Evolutionary conservation across 305 asterid genomes (phyloP).

Genomic region (Stenogyne calaminthoides): DNA sequence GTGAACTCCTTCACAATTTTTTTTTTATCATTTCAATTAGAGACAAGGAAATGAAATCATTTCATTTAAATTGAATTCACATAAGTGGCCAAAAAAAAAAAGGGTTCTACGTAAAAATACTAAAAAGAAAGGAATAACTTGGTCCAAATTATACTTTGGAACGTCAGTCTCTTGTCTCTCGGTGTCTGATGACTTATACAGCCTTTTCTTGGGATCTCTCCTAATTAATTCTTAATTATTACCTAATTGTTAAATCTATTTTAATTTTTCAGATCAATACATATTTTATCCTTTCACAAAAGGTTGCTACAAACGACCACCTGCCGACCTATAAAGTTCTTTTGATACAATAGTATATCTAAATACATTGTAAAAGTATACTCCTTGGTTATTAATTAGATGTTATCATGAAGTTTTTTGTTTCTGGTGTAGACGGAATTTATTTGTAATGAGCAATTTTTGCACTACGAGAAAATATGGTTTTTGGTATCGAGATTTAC

Average conservation of each 20-base stretch:
- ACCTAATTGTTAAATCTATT: conserved; percentile 3
- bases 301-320: neutral
- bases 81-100: too few species aligned
- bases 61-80: too few species aligned
- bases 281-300: neutral
- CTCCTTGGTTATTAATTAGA: too few species aligned
- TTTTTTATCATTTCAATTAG: neutral
- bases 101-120: conserved; percentile 4
- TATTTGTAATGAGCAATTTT: too few species aligned
- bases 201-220: conserved; percentile 19
- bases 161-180: conserved; percentile 6
- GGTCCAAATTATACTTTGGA: conserved; percentile 18
- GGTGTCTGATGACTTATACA: neutral
- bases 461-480: too few species aligned
- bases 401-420: too few species aligned
- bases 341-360: too few species aligned
- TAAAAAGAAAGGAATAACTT: conserved; percentile 37
- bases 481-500: too few species aligned
- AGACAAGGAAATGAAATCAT: neutral
- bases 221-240: conserved; percentile 13
- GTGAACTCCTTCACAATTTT: neutral
- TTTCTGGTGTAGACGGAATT: too few species aligned
- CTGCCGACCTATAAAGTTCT: neutral
- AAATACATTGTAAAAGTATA: too few species aligned
- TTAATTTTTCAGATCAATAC: neutral